Evolutionary conservation across 2,329 filamentous ascomycete species (phyloP).

Genomic region (Claviceps purpurea): DNA sequence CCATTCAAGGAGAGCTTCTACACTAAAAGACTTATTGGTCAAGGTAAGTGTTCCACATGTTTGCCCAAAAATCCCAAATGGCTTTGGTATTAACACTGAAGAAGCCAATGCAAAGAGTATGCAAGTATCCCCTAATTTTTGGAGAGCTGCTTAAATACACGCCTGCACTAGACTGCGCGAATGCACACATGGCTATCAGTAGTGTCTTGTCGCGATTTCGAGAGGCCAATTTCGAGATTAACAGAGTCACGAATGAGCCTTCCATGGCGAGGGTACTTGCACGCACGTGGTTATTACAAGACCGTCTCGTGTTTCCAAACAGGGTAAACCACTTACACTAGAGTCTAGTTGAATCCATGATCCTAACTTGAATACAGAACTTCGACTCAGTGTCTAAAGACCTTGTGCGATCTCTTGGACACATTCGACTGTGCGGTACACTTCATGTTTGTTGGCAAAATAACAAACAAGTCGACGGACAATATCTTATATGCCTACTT

Average conservation of each 20-base stretch:
- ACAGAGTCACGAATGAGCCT: constrained; percentile 68
- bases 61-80: too few relatives aligned
- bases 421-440: constrained; percentile 68
- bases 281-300: constrained; percentile 74
- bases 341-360: neutral
- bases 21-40: constrained; percentile 74
- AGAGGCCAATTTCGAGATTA: constrained; percentile 66
- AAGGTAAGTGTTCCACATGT: constrained; percentile 44
- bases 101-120: constrained; percentile 83
- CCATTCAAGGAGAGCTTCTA: constrained; percentile 60
- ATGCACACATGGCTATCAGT: constrained; percentile 67
- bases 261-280: constrained; percentile 57
- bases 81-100: constrained; percentile 1
- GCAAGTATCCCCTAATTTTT: constrained; percentile 81
- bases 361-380: constrained; percentile 20
- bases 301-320: constrained; percentile 61
- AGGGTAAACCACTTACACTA: constrained; percentile 36
- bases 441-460: constrained; percentile 75
- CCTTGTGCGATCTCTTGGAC: constrained; percentile 67
- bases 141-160: constrained; percentile 72
- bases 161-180: constrained; percentile 71
- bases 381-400: constrained; percentile 41
- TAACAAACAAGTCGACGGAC: constrained; percentile 51
- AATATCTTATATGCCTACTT: constrained; percentile 76
- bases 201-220: constrained; percentile 58